These are phyloP conservation scores for Penicillium sp. DNA, from an alignment of 2,329 filamentous ascomycete genomes.

Conservation along the genomic window DNA sequence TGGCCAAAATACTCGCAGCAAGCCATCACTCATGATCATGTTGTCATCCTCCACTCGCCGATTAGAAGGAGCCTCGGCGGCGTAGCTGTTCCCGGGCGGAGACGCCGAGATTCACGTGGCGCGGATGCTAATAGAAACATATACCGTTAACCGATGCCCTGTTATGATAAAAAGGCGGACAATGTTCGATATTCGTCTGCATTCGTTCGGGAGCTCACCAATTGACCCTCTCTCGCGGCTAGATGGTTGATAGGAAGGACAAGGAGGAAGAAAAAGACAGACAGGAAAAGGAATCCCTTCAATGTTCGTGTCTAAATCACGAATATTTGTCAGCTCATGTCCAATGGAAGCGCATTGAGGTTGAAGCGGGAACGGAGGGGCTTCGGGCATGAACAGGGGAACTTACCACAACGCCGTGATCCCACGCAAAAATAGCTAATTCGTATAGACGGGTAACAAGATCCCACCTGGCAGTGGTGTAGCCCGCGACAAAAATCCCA, in stretches of 20 bases:
- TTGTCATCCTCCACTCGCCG: constrained; percentile 51
- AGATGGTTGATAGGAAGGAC: constrained; percentile 82
- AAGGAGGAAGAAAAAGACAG: constrained; percentile 79
- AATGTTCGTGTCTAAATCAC: constrained; percentile 67
- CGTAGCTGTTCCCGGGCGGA: constrained; percentile 94
- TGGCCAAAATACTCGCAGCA: constrained; percentile 99
- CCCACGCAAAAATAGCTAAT: constrained; percentile 94
- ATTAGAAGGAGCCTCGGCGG: constrained; percentile 89
- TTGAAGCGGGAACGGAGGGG: not conserved
- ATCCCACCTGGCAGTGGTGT: constrained; percentile 99
- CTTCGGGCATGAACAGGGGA: not conserved
- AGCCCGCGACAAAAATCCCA: constrained; percentile 98
- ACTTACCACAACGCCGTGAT: constrained; percentile 93
- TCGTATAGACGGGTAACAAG: constrained; percentile 96
- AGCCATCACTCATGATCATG: constrained; percentile 71
- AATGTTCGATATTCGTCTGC: not conserved
- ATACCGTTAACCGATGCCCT: constrained; percentile 5
- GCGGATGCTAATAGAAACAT: constrained; percentile 67
- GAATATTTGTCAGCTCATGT: constrained; percentile 4
- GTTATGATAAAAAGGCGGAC: not conserved
- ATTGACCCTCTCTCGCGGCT: constrained; percentile 73
- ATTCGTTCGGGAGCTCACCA: constrained; percentile 58
- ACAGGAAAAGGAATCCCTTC: constrained; percentile 81
- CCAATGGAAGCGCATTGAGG: not conserved
- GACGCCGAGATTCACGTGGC: constrained; percentile 73